Percentiles rank a stretch among this genome's conserved stretches.
phyloP scores from a whole-genome alignment of 2,329 filamentous ascomycete genomes.

The Mariannaea elegans region DNA sequence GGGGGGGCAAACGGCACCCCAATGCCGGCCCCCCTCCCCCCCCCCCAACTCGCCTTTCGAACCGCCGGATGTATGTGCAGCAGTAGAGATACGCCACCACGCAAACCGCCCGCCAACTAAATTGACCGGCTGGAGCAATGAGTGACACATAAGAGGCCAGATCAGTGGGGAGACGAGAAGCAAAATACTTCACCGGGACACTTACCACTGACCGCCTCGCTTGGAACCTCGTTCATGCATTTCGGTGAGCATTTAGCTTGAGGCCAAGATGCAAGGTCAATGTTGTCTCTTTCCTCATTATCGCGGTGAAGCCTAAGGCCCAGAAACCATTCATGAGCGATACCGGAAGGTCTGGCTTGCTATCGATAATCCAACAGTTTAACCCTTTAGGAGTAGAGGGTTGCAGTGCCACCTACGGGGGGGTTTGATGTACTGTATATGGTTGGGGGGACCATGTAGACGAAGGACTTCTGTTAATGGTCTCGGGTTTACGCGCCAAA shows the following conservation, averaged over 20 bases:
- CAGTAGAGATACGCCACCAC: background rate
- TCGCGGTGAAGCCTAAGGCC: background rate
- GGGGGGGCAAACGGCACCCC: slow-evolving; percentile 16
- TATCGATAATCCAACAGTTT: background rate
- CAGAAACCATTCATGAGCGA: background rate
- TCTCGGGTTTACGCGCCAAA: slow-evolving; percentile 9
- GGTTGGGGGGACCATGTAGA: slow-evolving; percentile 2
- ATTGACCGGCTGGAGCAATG: slow-evolving; percentile 1
- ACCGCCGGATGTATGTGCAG: too few species aligned
- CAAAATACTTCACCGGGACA: background rate
- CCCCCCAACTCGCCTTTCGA: background rate
- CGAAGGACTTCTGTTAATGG: background rate
- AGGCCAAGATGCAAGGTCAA: slow-evolving; percentile 5
- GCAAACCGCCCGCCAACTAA: background rate
- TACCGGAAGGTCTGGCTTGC: background rate
- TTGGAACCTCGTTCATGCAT: background rate
- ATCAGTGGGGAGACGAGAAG: background rate
- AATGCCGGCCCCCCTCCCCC: slow-evolving; percentile 5
- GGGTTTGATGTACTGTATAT: slow-evolving; percentile 1
- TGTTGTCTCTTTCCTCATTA: slow-evolving; percentile 20
- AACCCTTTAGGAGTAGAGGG: background rate
- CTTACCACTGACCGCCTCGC: slow-evolving; percentile 17
- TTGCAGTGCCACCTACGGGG: background rate
- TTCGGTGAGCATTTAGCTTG: slow-evolving; percentile 13
- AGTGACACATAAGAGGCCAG: background rate